phyloP scores from a whole-genome alignment of 208 protist genomes.

The Jaenimonas drosophilae region DNA sequence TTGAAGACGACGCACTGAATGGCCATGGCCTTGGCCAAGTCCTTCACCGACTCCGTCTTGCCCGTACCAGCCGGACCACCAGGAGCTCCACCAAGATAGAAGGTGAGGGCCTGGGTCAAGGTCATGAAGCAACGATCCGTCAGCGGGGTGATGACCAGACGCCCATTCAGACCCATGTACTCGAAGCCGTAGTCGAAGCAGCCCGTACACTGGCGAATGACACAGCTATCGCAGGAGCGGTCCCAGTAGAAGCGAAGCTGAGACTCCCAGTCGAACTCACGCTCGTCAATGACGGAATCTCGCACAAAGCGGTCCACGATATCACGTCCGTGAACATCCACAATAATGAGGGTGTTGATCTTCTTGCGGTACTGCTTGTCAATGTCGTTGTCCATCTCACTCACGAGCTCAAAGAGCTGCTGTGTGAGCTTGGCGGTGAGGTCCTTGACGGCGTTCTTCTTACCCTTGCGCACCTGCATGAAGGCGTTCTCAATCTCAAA shows the following conservation, averaged over 20 bases:
- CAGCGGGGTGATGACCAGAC: conserved; percentile 98
- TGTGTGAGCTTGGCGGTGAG: conserved; percentile 82
- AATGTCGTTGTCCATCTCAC: conserved; percentile 92
- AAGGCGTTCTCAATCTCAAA: conserved; percentile 97
- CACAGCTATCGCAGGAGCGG: conserved; percentile 88
- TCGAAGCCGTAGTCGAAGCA: conserved; percentile 97
- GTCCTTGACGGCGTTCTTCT: conserved; percentile 96
- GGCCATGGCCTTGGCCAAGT: conserved; percentile 96
- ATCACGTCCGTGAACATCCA: conserved; percentile 99
- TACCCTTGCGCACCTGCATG: conserved; percentile 83
- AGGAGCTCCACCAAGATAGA: conserved; percentile 94
- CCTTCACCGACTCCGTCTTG: conserved; percentile 98
- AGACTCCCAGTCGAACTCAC: conserved; percentile 99
- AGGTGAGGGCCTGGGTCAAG: conserved; percentile 97
- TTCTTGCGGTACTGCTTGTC: conserved; percentile 93
- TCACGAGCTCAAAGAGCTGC: conserved; percentile 95
- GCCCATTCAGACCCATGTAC: conserved; percentile 98
- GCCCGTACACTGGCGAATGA: conserved; percentile 96
- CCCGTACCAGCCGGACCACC: conserved; percentile 94
- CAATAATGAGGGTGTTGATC: conserved; percentile 99
- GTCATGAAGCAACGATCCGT: conserved; percentile 99
- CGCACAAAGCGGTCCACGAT: conserved; percentile 98
- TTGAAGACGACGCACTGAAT: conserved; percentile 98
- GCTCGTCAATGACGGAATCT: conserved; percentile 95
- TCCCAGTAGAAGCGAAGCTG: conserved; percentile 99